These are phyloP conservation scores for Eucalyptus pauciflora DNA, from an alignment of 345 rosid species.

Conservation along the genomic window DNA sequence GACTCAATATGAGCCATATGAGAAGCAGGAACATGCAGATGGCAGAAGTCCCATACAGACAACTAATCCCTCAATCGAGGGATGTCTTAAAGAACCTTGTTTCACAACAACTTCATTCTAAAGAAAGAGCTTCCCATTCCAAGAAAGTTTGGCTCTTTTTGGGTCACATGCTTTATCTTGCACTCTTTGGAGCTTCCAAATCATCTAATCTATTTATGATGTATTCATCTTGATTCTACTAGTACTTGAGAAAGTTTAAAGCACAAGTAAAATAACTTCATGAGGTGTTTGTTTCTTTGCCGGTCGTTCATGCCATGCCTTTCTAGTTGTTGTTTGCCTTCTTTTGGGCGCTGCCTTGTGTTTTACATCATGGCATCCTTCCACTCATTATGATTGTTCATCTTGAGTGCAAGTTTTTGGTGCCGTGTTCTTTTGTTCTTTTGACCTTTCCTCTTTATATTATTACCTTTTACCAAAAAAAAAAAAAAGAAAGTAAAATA, in stretches of 20 bases:
- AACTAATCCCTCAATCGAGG: background rate
- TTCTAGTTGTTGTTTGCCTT: no score
- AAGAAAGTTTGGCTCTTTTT: background rate
- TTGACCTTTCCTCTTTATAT: no score
- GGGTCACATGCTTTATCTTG: background rate
- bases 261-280: background rate
- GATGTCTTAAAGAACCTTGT: background rate
- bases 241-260: background rate
- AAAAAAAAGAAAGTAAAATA: no score
- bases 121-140: background rate
- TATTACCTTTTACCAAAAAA: no score
- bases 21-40: background rate
- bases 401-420: no score
- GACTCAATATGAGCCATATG: background rate
- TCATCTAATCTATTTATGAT: background rate
- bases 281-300: no score
- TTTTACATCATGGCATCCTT: no score
- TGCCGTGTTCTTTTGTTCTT: no score
- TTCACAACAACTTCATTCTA: background rate
- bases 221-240: background rate
- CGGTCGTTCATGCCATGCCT: no score
- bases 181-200: background rate
- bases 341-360: no score
- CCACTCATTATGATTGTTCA: no score
- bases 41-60: background rate